Evolutionary conservation across 371 early-diverging fungal species (phyloP).

Genomic region (Circinella minor): DNA sequence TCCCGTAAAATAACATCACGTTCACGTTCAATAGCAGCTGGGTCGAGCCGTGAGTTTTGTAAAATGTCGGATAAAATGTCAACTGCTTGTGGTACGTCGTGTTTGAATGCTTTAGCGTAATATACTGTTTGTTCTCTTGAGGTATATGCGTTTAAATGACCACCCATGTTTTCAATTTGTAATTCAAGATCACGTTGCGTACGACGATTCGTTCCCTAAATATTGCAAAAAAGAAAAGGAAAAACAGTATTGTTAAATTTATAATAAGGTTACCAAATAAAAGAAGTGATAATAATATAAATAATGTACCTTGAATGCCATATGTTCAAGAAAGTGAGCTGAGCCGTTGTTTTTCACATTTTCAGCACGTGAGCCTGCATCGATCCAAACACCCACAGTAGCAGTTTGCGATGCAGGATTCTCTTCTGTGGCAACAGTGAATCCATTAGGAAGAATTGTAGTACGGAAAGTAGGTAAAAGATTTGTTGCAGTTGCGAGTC

Average conservation of each 20-base stretch:
- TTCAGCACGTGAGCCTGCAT: constrained; percentile 96
- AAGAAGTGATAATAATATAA: too few species aligned
- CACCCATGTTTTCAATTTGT: constrained; percentile 97
- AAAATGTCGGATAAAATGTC: constrained; percentile 95
- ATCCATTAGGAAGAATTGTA: constrained; percentile 89
- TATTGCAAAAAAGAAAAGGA: neutral
- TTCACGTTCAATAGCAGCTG: constrained; percentile 87
- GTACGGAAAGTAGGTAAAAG: constrained; percentile 70
- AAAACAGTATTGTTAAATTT: neutral
- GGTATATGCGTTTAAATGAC: constrained; percentile 97
- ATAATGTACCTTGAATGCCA: constrained; percentile 92
- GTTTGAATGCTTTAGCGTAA: constrained; percentile 92
- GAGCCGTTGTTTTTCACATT: constrained; percentile 89
- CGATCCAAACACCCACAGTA: constrained; percentile 98
- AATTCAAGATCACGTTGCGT: constrained; percentile 91
- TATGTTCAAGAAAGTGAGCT: constrained; percentile 98
- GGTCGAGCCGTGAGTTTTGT: constrained; percentile 85
- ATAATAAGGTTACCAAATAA: too few species aligned
- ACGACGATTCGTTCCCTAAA: constrained; percentile 85
- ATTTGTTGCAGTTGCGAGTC: constrained; percentile 59
- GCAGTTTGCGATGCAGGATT: constrained; percentile 93
- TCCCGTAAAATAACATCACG: constrained; percentile 95
- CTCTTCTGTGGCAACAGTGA: constrained; percentile 94
- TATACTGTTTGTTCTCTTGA: constrained; percentile 98
- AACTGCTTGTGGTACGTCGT: constrained; percentile 87